Conservation (phyloP, 2,329 filamentous ascomycete genomes). For the Nothomitra cinnamomea region DNA sequence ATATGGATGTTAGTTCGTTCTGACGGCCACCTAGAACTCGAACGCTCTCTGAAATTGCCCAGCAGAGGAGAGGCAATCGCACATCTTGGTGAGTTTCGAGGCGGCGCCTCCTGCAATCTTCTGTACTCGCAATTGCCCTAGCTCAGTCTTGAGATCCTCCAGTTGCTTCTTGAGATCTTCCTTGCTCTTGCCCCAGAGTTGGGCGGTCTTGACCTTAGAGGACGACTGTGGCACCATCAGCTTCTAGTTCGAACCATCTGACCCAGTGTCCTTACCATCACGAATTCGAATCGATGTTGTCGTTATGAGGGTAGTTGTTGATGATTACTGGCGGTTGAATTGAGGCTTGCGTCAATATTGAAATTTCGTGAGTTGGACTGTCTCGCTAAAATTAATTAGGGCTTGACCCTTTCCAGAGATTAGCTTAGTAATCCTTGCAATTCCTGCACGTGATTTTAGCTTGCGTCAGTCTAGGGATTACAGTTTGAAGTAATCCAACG, state of each 20-base stretch:
- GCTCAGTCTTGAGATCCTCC: slow-evolving; percentile 87
- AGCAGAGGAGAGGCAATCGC: slow-evolving; percentile 27
- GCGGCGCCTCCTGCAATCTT: slow-evolving; percentile 88
- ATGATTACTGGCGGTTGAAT: slow-evolving; percentile 4
- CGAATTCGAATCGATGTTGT: slow-evolving; percentile 6
- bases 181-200: slow-evolving; percentile 99
- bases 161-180: slow-evolving; percentile 94
- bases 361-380: background rate
- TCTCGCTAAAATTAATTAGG: background rate
- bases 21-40: slow-evolving; percentile 16
- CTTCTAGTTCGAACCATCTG: background rate
- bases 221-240: slow-evolving; percentile 31
- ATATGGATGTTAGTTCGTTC: slow-evolving; percentile 2
- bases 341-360: background rate
- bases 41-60: slow-evolving; percentile 4
- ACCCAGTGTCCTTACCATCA: slow-evolving; percentile 7
- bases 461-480: background rate
- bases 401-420: background rate
- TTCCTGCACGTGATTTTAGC: slow-evolving; percentile 1
- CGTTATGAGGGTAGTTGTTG: slow-evolving; percentile 7
- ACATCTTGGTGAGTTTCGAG: slow-evolving; percentile 97
- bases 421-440: background rate
- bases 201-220: slow-evolving; percentile 77
- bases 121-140: slow-evolving; percentile 91
- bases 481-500: background rate